Evolutionary conservation across 2,329 filamentous ascomycete species (phyloP).

Genomic region (Fusarium solani-melongenae): DNA sequence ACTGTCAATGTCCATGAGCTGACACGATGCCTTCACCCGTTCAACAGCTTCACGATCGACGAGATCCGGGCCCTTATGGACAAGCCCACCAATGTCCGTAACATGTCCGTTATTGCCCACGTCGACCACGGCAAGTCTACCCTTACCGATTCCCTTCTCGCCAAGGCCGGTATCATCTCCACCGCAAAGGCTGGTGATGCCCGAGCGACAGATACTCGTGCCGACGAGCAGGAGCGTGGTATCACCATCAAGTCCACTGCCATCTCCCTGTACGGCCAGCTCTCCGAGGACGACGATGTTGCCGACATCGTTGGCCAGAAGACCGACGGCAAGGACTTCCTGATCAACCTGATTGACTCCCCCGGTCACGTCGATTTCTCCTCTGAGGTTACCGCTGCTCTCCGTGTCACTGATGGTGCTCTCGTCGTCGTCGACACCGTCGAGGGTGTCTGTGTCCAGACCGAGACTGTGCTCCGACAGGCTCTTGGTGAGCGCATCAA

Average conservation of each 20-base stretch:
- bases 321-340: conserved; percentile 93
- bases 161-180: conserved; percentile 99
- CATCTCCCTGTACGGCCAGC: conserved; percentile 94
- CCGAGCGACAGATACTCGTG: conserved; percentile 95
- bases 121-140: conserved; percentile 99
- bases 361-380: conserved; percentile 99
- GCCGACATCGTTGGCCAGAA: conserved; percentile 93
- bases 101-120: conserved; percentile 99
- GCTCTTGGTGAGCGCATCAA: conserved; percentile 99
- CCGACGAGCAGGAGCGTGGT: conserved; percentile 99
- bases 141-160: conserved; percentile 98
- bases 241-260: conserved; percentile 99
- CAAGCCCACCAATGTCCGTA: conserved; percentile 81
- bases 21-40: conserved; percentile 55
- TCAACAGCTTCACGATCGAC: conserved; percentile 93
- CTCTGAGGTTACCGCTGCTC: conserved; percentile 98
- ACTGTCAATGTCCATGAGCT: conserved; percentile 52
- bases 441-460: conserved; percentile 99
- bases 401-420: conserved; percentile 99
- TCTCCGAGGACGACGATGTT: conserved; percentile 84
- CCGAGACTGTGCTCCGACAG: conserved; percentile 98
- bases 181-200: conserved; percentile 96
- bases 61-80: conserved; percentile 85
- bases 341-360: conserved; percentile 99
- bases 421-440: conserved; percentile 99